Evolutionary conservation across 1,284 basidiomycete species (phyloP), one percentile per base, ranked within the genome.

Genomic region (Irpex sp.): DNA sequence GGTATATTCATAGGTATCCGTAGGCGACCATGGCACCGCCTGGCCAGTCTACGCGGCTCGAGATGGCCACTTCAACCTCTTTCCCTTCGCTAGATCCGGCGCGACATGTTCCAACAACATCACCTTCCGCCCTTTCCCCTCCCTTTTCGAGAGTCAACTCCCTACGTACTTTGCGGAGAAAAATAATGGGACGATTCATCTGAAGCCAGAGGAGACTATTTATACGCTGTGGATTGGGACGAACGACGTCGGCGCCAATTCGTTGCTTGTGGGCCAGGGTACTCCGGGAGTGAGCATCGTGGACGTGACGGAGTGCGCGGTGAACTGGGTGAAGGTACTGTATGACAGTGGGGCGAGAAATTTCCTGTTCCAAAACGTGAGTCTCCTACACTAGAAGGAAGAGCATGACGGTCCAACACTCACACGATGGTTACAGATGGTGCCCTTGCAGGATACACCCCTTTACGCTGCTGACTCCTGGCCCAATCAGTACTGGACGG

Each of bases 211-310:
- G 5, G 73, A 78, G 58, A 83, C 81, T 6, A 66, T 82, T 9
- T 81, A 79, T 64, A 79, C 79, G 19, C 71, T 82, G 7, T 83
- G 81, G 81, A 82, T 83, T 61, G 81, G 81, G 6, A 81, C 81
- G n/a, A 82, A 82, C 66, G 81, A 81, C 66, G 71, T 82, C 6
- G 81, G 81, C 3, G 74, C 56, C 33, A 69, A 68, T 26, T 74
- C 73, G 33, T 68, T 82, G n/a, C 57, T 81, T 13, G 79, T 76
- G 0, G 80, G 79, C 1, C 65, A 71, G 6, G 72, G 76, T 58
- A 63, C 69, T 0, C 70, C 74, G 0, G 76, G 74, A 0, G 77
- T 78, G 8, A 81, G 77, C 5, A 68, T 83, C 58, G 79, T 80
- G 8, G 69, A 80, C 47, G 76, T 76, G 2, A 73, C 78, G 31